phyloP scores from a whole-genome alignment of 1,284 basidiomycete genomes.

The Puccinia triticina region DNA sequence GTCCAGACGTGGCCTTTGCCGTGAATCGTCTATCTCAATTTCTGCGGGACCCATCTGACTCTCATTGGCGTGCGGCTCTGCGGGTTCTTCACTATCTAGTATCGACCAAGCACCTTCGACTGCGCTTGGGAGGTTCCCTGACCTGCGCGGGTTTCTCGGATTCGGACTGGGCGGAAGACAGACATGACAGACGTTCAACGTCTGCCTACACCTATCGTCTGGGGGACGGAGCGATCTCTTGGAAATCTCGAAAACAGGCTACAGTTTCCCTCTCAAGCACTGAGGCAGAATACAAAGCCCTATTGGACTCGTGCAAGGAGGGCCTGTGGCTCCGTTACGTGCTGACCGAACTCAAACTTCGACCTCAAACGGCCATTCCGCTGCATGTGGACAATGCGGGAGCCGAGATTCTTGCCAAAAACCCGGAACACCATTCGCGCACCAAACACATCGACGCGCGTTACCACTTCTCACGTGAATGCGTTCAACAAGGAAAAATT shows the following conservation, averaged over 20 bases:
- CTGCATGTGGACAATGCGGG: neutral
- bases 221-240: neutral
- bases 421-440: neutral
- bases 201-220: neutral
- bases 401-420: too few relatives aligned
- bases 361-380: neutral
- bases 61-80: neutral
- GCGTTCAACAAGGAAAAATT: neutral
- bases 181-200: neutral
- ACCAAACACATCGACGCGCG: neutral
- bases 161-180: constrained; percentile 12
- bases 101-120: neutral
- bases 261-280: neutral
- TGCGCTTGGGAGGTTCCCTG: neutral
- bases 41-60: neutral
- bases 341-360: neutral
- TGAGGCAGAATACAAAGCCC: too few relatives aligned
- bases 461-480: neutral
- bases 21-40: neutral
- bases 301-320: too few relatives aligned
- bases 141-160: neutral
- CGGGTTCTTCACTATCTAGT: neutral
- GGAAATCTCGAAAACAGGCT: constrained; percentile 6
- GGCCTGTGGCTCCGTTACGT: neutral
- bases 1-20: neutral